Conservation (phyloP, 176 grass and related monocot species). For the Raddia guianensis region DNA sequence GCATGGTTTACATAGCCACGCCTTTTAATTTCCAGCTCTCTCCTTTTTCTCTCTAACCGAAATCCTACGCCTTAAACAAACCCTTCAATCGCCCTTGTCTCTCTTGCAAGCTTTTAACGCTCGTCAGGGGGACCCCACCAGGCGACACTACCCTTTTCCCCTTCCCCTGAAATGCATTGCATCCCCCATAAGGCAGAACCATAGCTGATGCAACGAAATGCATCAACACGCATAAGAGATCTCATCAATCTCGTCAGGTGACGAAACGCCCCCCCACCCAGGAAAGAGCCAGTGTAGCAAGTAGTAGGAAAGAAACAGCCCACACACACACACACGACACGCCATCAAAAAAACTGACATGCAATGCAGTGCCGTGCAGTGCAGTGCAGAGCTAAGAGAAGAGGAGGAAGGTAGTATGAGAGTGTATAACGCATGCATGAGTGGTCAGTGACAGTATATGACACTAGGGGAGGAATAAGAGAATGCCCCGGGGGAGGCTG, state of each 20-base stretch:
- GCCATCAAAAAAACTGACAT: no score
- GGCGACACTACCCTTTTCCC: conserved; percentile 3
- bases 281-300: no score
- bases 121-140: conserved; percentile 2
- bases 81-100: conserved; percentile 47
- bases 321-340: neutral
- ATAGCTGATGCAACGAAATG: conserved; percentile 19
- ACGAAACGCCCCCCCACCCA: no score
- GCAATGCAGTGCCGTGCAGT: no score
- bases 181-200: conserved; percentile 26
- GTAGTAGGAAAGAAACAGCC: no score
- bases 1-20: conserved; percentile 12
- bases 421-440: no score
- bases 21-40: conserved; percentile 1
- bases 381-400: no score
- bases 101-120: conserved; percentile 32
- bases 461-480: neutral
- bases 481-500: neutral
- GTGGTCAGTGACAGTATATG: no score
- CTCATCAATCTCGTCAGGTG: conserved; percentile 25
- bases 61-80: conserved; percentile 20
- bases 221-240: neutral
- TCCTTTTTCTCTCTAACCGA: conserved; percentile 21
- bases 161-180: neutral
- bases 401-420: no score